Percentiles rank a stretch among this genome's conserved stretches.
Conservation (phyloP, 179 eudicot species). For the Amaranthus tricolor region DNA sequence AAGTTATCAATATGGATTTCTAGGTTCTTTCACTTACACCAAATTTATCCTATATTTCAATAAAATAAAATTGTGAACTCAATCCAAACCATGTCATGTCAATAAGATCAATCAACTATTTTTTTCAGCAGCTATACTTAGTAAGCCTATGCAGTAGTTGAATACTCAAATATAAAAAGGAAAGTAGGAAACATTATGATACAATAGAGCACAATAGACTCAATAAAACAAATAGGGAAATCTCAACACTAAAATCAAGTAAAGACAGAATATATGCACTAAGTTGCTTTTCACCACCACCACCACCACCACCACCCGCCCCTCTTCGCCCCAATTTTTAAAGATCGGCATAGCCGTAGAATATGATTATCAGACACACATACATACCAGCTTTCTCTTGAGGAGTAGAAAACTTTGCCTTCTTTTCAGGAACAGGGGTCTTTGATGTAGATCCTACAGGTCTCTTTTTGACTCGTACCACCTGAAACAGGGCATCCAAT, state of each 20-base stretch:
- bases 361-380: not conserved
- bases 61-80: no score
- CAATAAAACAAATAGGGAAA: not conserved
- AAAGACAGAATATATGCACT: not conserved
- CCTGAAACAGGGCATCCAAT: constrained; percentile 26
- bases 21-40: no score
- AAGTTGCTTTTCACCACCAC: not conserved
- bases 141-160: not conserved
- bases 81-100: no score
- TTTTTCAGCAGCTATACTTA: not conserved
- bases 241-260: not conserved
- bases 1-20: no score
- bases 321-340: not conserved
- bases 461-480: constrained; percentile 55
- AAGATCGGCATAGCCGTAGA: not conserved
- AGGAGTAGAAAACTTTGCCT: constrained; percentile 59
- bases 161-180: not conserved
- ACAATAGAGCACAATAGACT: not conserved
- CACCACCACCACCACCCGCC: not conserved
- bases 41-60: no score
- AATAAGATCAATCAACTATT: no score
- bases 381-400: constrained; percentile 55
- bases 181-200: not conserved
- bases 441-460: constrained; percentile 45
- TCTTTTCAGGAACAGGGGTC: constrained; percentile 58